Conservation (phyloP, 495 filamentous ascomycete species). For the Podospora conica region DNA sequence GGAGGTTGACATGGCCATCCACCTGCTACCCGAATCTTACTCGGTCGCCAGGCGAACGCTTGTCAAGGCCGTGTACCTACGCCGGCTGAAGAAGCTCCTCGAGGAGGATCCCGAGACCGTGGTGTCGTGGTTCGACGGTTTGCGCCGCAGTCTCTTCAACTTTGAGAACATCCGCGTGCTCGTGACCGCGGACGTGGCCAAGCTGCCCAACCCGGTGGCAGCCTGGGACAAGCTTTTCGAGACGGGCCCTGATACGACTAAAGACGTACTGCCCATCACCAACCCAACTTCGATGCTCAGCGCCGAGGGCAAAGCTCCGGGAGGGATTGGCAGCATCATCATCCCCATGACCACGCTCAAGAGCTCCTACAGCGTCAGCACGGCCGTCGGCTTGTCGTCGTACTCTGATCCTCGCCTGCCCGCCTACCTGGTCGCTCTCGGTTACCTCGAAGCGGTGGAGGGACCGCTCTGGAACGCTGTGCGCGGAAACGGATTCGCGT, state of each 20-base stretch:
- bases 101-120: conserved; percentile 64
- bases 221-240: conserved; percentile 64
- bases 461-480: conserved; percentile 90
- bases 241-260: conserved; percentile 37
- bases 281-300: conserved; percentile 56
- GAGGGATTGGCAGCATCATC: conserved; percentile 63
- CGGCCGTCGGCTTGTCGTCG: conserved; percentile 64
- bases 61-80: conserved; percentile 83
- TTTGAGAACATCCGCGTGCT: conserved; percentile 79
- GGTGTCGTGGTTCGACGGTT: conserved; percentile 65
- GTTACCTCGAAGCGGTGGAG: conserved; percentile 90
- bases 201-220: conserved; percentile 70
- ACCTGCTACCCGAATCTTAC: conserved; percentile 66
- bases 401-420: conserved; percentile 73
- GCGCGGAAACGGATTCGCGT: conserved; percentile 86
- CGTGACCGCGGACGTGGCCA: conserved; percentile 75
- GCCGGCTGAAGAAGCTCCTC: conserved; percentile 70
- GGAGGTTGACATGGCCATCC: conserved; percentile 76
- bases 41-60: conserved; percentile 72
- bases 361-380: conserved; percentile 78
- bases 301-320: conserved; percentile 63
- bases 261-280: conserved; percentile 39
- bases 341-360: conserved; percentile 90
- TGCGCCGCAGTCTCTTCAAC: conserved; percentile 66
- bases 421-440: conserved; percentile 74